Percentiles rank a stretch among this genome's conserved stretches.
These are phyloP conservation scores for Rhododendron griersonianum DNA, from an alignment of 148 eudicot genomes.

Conservation along the genomic window DNA sequence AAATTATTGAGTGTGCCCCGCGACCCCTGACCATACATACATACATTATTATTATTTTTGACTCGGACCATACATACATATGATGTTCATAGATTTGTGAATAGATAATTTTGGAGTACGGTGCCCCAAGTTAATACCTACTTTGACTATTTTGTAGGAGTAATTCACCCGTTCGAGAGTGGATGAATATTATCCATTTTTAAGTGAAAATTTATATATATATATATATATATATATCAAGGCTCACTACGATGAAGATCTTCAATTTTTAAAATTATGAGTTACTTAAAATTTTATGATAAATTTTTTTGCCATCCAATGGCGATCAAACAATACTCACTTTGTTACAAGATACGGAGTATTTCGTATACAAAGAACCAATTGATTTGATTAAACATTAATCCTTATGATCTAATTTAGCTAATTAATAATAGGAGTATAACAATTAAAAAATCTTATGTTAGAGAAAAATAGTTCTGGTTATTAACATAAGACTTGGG, in stretches of 20 bases:
- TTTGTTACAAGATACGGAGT: no score
- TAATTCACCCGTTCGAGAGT: neutral
- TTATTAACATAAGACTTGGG: neutral
- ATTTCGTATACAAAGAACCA: no score
- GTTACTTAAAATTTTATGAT: no score
- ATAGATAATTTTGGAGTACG: neutral
- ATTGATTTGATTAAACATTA: neutral
- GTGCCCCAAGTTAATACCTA: neutral
- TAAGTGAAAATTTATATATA: neutral
- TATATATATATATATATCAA: no score
- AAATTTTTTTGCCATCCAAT: no score
- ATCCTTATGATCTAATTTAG: neutral
- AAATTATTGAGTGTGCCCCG: neutral
- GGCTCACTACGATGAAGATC: neutral
- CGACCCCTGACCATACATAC: neutral
- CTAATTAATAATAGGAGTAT: neutral
- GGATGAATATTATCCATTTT: neutral
- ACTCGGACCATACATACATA: no score
- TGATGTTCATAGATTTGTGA: neutral
- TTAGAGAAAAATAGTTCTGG: neutral
- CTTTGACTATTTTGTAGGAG: neutral
- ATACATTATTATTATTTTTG: no score
- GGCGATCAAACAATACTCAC: no score
- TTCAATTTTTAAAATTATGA: no score
- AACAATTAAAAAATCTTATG: no score